A percentile compares a stretch with the other conserved stretches of the same genome.
Evolutionary conservation across 192 early-diverging fungal species (phyloP).

Genomic region (Funneliformis geosporum): DNA sequence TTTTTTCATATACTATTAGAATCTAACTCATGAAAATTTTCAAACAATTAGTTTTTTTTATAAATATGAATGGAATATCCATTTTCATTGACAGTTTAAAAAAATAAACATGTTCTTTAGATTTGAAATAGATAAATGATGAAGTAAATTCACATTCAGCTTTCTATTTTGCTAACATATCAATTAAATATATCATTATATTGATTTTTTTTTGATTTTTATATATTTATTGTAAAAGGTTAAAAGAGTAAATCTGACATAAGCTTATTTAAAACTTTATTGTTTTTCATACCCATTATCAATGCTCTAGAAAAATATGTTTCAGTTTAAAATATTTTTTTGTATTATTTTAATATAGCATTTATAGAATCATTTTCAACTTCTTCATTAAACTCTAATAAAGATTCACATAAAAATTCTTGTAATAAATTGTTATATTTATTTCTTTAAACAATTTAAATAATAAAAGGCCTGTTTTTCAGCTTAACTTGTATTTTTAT

Average conservation of each 20-base stretch:
- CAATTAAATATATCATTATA: not conserved
- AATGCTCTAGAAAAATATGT: not conserved
- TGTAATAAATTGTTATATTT: not conserved
- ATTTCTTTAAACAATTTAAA: not conserved
- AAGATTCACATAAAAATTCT: not conserved
- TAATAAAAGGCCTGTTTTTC: not conserved
- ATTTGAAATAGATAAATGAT: not conserved
- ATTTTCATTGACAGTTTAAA: not conserved
- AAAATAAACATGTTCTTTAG: not conserved
- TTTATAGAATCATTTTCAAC: not conserved
- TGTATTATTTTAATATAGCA: not conserved
- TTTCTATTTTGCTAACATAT: not conserved
- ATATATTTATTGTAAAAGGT: not conserved
- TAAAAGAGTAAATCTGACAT: not conserved
- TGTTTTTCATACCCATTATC: not conserved
- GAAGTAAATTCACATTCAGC: not conserved
- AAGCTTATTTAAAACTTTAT: not conserved
- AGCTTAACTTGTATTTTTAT: not conserved
- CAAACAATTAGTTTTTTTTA: not conserved
- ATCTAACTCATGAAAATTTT: not conserved
- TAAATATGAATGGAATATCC: not conserved
- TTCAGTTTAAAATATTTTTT: not conserved
- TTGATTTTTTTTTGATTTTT: not conserved
- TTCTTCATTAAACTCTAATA: not conserved
- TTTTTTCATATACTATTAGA: constrained; percentile 16